Evolutionary conservation across 768 basidiomycete genomes (phyloP), one percentile per base, ranked within the genome.

Genomic region (Boletus rubescentipes): DNA sequence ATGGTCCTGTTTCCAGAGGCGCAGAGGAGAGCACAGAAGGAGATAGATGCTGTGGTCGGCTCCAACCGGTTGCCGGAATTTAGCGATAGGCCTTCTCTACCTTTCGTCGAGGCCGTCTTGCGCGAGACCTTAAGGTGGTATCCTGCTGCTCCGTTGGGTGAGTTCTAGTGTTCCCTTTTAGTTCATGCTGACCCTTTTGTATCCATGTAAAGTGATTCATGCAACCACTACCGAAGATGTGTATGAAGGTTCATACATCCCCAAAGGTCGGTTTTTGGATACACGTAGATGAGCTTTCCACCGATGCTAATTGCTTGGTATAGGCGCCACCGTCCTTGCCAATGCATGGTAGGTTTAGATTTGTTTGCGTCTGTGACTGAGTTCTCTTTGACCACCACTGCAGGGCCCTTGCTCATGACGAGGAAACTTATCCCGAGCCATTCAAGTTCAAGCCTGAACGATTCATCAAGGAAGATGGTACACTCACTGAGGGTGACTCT

Each of bases 401-500:
- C 36, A 77, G 73, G 75, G 73, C 65, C 9, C 67, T 81, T 55
- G 60, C 67, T 9, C 72, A 73, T 34, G 72, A 79, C 40, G 65
- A 67, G 40, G 56, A 61, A 18, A 62, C 69, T 5, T 82, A 77
- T 49, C 55, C 67, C 2, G 59, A 77, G 38, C 77, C 80, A 5
- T 60, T 71, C 7, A 58, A 60, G 11, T 82, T 78, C 59, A 57
- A 61, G 1, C 80, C 79, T 11, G 72, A 73, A 18, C 68, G 79
- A 12, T 80, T 72, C 42, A 2, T 68, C 1, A 58, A 42, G 29
- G 49, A 55, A 12, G 52, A 69, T 41, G 67, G 57, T 16, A 46
- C 54, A 5, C 55, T 60, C 26, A 49, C n/a, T 7, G 54, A 53
- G 8, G 34, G 18, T 7, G 55, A 57, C 2, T n/a, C 2, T 31